Conservation (phyloP, 1,284 basidiomycete genomes). For the Cutaneotrichosporon cavernicola region DNA sequence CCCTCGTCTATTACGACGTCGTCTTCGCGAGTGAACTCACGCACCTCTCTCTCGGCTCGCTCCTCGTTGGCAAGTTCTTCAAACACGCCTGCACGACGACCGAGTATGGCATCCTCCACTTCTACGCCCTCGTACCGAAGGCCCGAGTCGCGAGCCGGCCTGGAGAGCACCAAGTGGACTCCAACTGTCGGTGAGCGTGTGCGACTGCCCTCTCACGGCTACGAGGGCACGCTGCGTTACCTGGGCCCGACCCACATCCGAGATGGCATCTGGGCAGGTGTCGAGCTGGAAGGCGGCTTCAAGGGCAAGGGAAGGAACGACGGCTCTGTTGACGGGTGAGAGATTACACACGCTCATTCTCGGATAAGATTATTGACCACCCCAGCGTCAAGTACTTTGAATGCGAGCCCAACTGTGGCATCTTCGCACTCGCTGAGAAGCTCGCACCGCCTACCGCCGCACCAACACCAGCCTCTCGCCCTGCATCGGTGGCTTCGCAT, state of each 20-base stretch:
- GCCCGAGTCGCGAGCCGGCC: constrained; percentile 42
- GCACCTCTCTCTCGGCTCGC: constrained; percentile 33
- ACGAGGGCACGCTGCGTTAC: constrained; percentile 76
- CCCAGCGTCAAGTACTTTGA: constrained; percentile 75
- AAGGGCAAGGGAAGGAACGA: constrained; percentile 95
- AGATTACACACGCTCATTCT: constrained; percentile 7
- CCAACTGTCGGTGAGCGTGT: constrained; percentile 69
- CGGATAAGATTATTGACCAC: constrained; percentile 36
- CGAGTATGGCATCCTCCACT: constrained; percentile 40
- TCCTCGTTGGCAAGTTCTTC: constrained; percentile 35
- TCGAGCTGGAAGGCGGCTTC: constrained; percentile 81
- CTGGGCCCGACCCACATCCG: constrained; percentile 82
- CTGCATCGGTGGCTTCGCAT: constrained; percentile 75
- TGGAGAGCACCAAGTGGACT: constrained; percentile 31
- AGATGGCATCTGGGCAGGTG: constrained; percentile 82
- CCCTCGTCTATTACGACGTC: constrained; percentile 32
- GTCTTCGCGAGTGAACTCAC: constrained; percentile 32
- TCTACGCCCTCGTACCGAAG: constrained; percentile 38
- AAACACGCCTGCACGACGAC: constrained; percentile 34
- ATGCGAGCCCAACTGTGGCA: constrained; percentile 81
- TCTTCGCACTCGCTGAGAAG: constrained; percentile 81
- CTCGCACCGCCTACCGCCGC: constrained; percentile 66
- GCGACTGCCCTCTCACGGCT: constrained; percentile 71
- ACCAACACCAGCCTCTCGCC: constrained; percentile 58
- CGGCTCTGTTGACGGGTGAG: constrained; percentile 83